These are phyloP conservation scores for Pythium insidiosum DNA, from an alignment of 352 stramenopile species.

Conservation along the genomic window DNA sequence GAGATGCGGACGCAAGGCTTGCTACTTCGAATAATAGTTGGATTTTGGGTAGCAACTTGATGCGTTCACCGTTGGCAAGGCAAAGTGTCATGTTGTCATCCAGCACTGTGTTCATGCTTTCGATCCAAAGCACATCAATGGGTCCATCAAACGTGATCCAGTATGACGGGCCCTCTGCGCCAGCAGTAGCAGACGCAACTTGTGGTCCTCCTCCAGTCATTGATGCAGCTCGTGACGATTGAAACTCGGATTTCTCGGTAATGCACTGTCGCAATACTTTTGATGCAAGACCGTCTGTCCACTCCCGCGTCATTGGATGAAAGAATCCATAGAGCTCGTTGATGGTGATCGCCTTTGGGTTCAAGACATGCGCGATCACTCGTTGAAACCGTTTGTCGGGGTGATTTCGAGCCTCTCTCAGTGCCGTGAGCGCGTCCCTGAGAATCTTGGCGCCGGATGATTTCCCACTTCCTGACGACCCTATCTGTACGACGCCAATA, in stretches of 20 bases:
- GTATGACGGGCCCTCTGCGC: conserved; percentile 35
- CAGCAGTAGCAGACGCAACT: neutral
- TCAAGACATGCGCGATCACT: conserved; percentile 52
- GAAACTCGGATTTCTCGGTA: conserved; percentile 50
- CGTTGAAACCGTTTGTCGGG: conserved; percentile 44
- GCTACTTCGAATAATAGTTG: conserved; percentile 91
- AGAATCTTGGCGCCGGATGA: conserved; percentile 38
- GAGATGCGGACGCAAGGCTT: conserved; percentile 86
- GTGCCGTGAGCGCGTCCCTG: conserved; percentile 31
- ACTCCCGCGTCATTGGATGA: conserved; percentile 74
- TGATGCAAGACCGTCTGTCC: conserved; percentile 74
- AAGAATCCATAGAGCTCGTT: conserved; percentile 83
- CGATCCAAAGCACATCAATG: conserved; percentile 81
- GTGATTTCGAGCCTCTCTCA: conserved; percentile 39
- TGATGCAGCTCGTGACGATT: no score
- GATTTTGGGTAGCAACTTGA: conserved; percentile 79
- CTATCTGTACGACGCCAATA: conserved; percentile 80
- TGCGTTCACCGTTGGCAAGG: conserved; percentile 84
- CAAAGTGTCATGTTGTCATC: conserved; percentile 90
- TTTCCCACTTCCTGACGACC: conserved; percentile 67
- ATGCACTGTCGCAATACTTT: conserved; percentile 70
- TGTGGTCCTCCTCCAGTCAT: no score
- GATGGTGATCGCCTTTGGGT: conserved; percentile 78
- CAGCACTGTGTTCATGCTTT: conserved; percentile 86
- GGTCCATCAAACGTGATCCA: conserved; percentile 84